A percentile compares a stretch with the other conserved stretches of the same genome.
phyloP scores from a whole-genome alignment of 2,329 filamentous ascomycete genomes.

The Fusarium napiforme region DNA sequence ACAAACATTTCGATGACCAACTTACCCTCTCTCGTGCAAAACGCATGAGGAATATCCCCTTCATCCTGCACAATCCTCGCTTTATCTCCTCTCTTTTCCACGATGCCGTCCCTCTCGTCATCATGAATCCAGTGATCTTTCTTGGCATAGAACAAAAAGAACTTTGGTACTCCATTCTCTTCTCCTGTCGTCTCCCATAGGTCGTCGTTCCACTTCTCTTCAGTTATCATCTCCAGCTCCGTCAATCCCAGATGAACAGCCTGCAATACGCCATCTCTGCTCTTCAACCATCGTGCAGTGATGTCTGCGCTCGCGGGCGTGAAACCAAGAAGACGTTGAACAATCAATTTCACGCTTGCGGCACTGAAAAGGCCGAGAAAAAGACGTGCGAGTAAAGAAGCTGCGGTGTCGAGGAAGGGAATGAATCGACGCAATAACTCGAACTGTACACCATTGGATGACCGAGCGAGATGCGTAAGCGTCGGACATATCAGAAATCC shows the following conservation, averaged over 20 bases:
- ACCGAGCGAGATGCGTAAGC: constrained; percentile 75
- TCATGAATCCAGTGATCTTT: constrained; percentile 72
- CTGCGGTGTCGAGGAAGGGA: constrained; percentile 55
- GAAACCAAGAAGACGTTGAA: constrained; percentile 59
- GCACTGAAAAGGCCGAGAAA: constrained; percentile 57
- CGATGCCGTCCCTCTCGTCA: constrained; percentile 65
- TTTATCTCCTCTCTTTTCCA: constrained; percentile 56
- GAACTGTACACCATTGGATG: constrained; percentile 65
- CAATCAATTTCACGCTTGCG: constrained; percentile 54
- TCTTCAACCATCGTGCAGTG: constrained; percentile 65
- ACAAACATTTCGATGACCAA: neutral
- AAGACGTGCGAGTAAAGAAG: constrained; percentile 54
- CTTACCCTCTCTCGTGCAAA: constrained; percentile 60
- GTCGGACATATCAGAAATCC: constrained; percentile 80
- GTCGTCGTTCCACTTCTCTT: constrained; percentile 69
- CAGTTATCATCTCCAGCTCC: constrained; percentile 68
- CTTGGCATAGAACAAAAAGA: constrained; percentile 69
- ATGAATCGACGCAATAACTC: constrained; percentile 52
- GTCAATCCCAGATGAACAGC: constrained; percentile 68
- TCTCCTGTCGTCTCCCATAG: constrained; percentile 61
- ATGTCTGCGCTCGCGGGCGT: constrained; percentile 59
- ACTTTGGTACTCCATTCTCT: constrained; percentile 53
- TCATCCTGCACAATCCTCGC: constrained; percentile 66
- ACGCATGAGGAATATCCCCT: constrained; percentile 67
- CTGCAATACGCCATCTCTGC: constrained; percentile 68